phyloP scores from a whole-genome alignment of 441 rosid species.

The Arabidopsis hybrid region DNA sequence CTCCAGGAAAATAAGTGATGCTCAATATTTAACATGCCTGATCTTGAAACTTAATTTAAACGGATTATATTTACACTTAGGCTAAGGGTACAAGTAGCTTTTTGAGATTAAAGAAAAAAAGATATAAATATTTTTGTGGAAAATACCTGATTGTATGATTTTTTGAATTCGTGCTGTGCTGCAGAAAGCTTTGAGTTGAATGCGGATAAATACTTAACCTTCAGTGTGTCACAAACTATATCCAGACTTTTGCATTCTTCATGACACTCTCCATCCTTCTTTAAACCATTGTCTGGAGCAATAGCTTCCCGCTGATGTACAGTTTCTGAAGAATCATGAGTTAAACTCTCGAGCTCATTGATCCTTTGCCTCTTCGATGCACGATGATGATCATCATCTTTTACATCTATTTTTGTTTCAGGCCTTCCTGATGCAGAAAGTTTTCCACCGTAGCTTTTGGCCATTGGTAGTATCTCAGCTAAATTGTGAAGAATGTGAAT shows the following conservation, averaged over 20 bases:
- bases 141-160: slow-evolving; percentile 70
- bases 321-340: slow-evolving; percentile 33
- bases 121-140: slow-evolving; percentile 3
- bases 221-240: slow-evolving; percentile 63
- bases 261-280: slow-evolving; percentile 44
- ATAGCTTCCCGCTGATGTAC: no score
- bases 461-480: slow-evolving; percentile 71
- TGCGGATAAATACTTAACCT: slow-evolving; percentile 74
- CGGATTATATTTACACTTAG: neutral
- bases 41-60: slow-evolving; percentile 1
- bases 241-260: slow-evolving; percentile 52
- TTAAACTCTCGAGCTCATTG: slow-evolving; percentile 39
- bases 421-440: slow-evolving; percentile 46
- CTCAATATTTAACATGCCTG: slow-evolving; percentile 3
- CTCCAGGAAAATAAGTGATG: slow-evolving; percentile 21
- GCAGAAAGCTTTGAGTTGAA: slow-evolving; percentile 67
- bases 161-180: slow-evolving; percentile 81
- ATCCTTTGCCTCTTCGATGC: slow-evolving; percentile 61
- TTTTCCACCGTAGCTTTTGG: slow-evolving; percentile 47
- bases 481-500: slow-evolving; percentile 96
- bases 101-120: neutral
- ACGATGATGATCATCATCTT: slow-evolving; percentile 48
- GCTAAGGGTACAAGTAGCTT: slow-evolving; percentile 4
- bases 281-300: slow-evolving; percentile 40
- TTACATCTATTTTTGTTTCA: slow-evolving; percentile 51